Base-by-base conservation (phyloP, 345 rosid genomes). In the Erucastrum elatum region DNA sequence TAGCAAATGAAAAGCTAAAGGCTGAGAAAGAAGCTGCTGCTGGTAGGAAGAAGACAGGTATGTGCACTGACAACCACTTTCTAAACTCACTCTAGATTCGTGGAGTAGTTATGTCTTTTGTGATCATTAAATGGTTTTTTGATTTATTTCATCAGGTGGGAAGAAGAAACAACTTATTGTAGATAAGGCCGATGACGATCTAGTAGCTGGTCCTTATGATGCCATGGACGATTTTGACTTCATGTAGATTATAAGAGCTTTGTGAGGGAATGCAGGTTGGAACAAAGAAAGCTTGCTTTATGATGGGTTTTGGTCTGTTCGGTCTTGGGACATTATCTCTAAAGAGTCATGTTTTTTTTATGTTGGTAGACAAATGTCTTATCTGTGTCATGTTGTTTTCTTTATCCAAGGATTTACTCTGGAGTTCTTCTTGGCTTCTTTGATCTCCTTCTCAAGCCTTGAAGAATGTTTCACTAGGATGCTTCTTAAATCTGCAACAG, bases 1-100 rank as follows among this genome's bases (percentile, higher is more conserved):
- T 96, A 76, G 94, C 94, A 8, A 93, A 91, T 86, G 99, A 93
- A 77, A 95, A 95, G 77, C 82, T 95, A 53, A 95, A 95, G 80
- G 94, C 88, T 0, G 99, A 95, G 85, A 96, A 93, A 86, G 99
- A 96, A 88, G 92, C 90, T 83, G 78, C 75, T 68, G 86, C 89
- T 37, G 90, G 89, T 67, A 90, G 88, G 87, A 95, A 89, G 91
- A 95, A 96, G 85, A 78, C 85, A 62, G 98, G 97, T 95, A 78
- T 58, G 77, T 71, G 44, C 59, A 53, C 17, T 63, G 5, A 56
- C 34, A 8, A 34, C 25, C 68, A 13, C 30, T 46, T 31, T 12
- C 34, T 59, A 55, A 33, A 51, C 56, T 51, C 55, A 44, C 16
- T 51, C 58, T 51, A n/a, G 58, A 46, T 46, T 46, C 53, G 13